Conservation (phyloP, 257 asterid species). For the Salvia miltiorrhiza region DNA sequence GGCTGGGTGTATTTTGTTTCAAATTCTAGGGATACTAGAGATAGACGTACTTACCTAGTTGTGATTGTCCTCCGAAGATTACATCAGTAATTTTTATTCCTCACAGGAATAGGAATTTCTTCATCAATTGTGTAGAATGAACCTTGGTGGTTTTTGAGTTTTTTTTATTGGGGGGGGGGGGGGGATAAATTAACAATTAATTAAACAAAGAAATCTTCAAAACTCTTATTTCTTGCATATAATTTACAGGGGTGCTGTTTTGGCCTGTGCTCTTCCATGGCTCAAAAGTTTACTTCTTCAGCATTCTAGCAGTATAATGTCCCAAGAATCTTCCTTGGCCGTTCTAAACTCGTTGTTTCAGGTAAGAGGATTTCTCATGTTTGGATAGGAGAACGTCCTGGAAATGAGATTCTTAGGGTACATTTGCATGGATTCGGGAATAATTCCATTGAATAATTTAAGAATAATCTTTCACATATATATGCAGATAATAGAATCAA, state of each 20-base stretch:
- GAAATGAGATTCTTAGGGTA: conserved; percentile 6
- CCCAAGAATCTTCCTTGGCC: conserved; percentile 81
- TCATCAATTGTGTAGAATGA: not conserved
- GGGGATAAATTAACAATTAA: too few relatives aligned
- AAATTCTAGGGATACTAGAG: not conserved
- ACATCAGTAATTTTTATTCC: not conserved
- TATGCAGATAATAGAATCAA: conserved; percentile 85
- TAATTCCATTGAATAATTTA: not conserved
- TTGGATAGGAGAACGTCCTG: not conserved
- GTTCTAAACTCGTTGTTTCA: conserved; percentile 81
- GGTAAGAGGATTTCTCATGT: conserved; percentile 37
- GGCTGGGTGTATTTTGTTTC: not conserved
- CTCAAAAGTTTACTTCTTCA: conserved; percentile 75
- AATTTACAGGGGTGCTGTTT: conserved; percentile 74
- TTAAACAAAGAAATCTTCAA: too few relatives aligned
- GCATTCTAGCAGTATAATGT: conserved; percentile 80
- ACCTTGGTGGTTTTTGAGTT: not conserved
- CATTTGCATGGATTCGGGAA: not conserved
- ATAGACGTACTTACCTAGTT: not conserved
- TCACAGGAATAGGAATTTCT: not conserved
- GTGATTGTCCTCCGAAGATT: not conserved
- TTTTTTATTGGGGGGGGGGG: too few relatives aligned
- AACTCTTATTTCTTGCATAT: not conserved
- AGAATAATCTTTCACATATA: not conserved
- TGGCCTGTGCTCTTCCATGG: conserved; percentile 97